A percentile compares a stretch with the other conserved stretches of the same genome.
Conservation (phyloP, 371 early-diverging fungal genomes). For the Circinella minor region DNA sequence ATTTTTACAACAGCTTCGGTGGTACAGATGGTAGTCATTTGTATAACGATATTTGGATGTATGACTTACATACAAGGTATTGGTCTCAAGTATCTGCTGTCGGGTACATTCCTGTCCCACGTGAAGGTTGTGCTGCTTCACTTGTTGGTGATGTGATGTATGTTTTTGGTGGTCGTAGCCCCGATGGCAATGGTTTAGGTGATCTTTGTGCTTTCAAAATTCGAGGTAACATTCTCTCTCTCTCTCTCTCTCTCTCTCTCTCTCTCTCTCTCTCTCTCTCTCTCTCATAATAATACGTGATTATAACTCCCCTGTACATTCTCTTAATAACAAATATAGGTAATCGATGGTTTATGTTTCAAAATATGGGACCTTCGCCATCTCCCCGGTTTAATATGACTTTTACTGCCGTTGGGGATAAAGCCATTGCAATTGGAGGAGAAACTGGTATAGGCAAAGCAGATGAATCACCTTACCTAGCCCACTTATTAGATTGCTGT, state of each 20-base stretch:
- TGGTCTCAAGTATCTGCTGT: conserved; percentile 70
- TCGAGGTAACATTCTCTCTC: conserved; percentile 37
- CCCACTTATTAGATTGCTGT: conserved; percentile 71
- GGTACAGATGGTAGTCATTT: conserved; percentile 72
- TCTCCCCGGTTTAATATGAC: conserved; percentile 68
- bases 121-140: conserved; percentile 69
- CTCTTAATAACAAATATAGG: conserved; percentile 23
- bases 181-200: conserved; percentile 62
- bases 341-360: conserved; percentile 76
- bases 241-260: neutral
- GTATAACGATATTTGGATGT: conserved; percentile 81
- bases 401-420: conserved; percentile 64
- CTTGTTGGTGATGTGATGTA: conserved; percentile 80
- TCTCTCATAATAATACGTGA: too few species aligned
- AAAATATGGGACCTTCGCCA: conserved; percentile 70
- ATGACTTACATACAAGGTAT: conserved; percentile 55
- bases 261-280: too few species aligned
- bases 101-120: conserved; percentile 69
- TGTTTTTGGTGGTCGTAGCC: conserved; percentile 73
- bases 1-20: conserved; percentile 58
- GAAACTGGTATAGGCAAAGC: conserved; percentile 48
- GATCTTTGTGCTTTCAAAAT: conserved; percentile 80
- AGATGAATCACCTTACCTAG: conserved; percentile 47
- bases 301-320: too few species aligned
- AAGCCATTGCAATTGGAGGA: conserved; percentile 69